Base-by-base conservation (phyloP, 2,329 filamentous ascomycete genomes). In the Colletotrichum liaoningense region DNA sequence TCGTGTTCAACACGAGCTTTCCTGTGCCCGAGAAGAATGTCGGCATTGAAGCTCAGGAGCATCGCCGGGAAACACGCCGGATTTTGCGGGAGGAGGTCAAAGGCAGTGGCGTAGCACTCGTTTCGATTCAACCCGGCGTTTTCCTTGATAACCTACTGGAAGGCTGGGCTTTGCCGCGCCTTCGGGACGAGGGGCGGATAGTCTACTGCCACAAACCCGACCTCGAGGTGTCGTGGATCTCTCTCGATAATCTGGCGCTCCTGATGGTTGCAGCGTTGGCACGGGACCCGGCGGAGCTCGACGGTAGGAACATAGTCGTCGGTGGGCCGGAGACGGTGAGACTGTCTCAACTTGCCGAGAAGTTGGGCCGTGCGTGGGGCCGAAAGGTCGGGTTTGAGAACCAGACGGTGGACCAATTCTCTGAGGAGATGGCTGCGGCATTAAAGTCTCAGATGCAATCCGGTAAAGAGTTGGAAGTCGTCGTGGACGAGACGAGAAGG, bases 101-200 rank as follows among this genome's bases (percentile, higher is more conserved):
- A 14, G 38, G 55, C 1, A 67, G 65, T 16, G 79, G 79, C 24
- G 73, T 83, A 2, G 76, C 79, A 8, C 76, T 82, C 49, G 78
- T 83, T 59, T 79, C 77, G 68, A 82, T 83, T 26, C 79, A 84
- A 69, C 82, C 82, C 5, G 82, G 83, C 8, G 80, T 80, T 14
- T 84, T 82, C 72, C 76, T 84, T 8, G 82, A 84, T 71, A 84
- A 84, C 46, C 75, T 84, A 0, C 78, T 83, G 9, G 81, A 83
- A 74, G 82, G 82, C 42, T 84, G 82, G 82, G 81, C 82, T 4
- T 73, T 82, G 14, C 79, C 79, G 1, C 79, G 42, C 42, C 19
- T 49, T 19, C 4, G 42, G 3, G 42, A 49, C 42, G 42, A 49
- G 19, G 42, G 19, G 19, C 42, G 42, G 7, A 49, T 49, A 49